Conservation (phyloP, 768 basidiomycete genomes). For the Imleria badia region DNA sequence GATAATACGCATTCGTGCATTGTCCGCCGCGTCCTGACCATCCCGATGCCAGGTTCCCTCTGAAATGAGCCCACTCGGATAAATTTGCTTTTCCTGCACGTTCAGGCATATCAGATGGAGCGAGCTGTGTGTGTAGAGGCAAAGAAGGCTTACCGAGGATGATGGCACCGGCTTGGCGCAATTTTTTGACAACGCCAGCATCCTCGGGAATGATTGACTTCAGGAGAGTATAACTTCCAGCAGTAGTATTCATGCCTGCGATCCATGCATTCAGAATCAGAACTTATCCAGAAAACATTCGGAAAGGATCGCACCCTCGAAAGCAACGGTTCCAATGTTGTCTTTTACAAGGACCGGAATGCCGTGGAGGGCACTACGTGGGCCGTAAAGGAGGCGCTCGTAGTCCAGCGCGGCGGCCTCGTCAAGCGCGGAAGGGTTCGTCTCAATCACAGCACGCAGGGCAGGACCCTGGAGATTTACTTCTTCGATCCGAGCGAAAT, state of each 20-base stretch:
- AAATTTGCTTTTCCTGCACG: constrained; percentile 49
- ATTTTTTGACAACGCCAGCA: constrained; percentile 32
- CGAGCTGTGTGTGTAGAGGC: not conserved
- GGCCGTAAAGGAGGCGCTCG: constrained; percentile 30
- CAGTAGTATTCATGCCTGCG: constrained; percentile 42
- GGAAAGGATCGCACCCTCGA: constrained; percentile 19
- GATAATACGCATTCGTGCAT: constrained; percentile 48
- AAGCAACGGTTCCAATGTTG: constrained; percentile 32
- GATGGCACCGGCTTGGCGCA: constrained; percentile 36
- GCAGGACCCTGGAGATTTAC: constrained; percentile 40
- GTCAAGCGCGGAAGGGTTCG: constrained; percentile 37
- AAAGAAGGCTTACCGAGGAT: constrained; percentile 27
- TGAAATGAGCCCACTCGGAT: constrained; percentile 31
- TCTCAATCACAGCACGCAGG: constrained; percentile 42
- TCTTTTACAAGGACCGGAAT: constrained; percentile 41
- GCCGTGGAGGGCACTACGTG: constrained; percentile 36
- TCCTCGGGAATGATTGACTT: constrained; percentile 35
- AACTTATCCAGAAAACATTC: no score
- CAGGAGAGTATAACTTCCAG: constrained; percentile 39
- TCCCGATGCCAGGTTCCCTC: constrained; percentile 46
- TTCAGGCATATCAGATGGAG: not conserved
- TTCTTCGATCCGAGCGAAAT: constrained; percentile 43
- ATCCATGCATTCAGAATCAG: not conserved
- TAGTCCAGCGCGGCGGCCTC: constrained; percentile 36
- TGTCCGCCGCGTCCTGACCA: constrained; percentile 62